These are phyloP conservation scores for Acanthamoeba healyi DNA, from an alignment of 208 protist species.

Conservation along the genomic window DNA sequence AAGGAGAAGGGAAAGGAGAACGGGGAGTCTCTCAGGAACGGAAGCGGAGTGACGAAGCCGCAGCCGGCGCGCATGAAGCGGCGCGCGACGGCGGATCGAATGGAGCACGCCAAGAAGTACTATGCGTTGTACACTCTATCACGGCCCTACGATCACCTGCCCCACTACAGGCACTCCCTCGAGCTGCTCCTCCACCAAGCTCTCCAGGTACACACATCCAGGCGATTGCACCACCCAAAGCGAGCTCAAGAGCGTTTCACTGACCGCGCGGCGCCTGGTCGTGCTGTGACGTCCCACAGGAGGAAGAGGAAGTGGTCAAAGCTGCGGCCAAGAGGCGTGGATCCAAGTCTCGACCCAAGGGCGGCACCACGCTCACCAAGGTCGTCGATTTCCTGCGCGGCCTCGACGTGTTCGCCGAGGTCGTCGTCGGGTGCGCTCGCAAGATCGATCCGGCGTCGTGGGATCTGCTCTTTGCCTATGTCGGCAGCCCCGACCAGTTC, in stretches of 20 bases:
- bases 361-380: not conserved
- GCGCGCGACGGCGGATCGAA: not conserved
- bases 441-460: slow-evolving; percentile 44
- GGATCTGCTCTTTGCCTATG: not conserved
- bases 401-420: slow-evolving; percentile 21
- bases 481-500: not conserved
- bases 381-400: slow-evolving; percentile 32
- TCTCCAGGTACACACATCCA: not conserved
- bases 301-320: not conserved
- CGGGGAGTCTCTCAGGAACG: too few species aligned
- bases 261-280: too few species aligned
- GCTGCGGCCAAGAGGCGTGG: not conserved
- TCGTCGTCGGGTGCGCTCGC: slow-evolving; percentile 26
- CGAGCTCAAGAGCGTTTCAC: too few species aligned
- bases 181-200: slow-evolving; percentile 48
- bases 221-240: too few species aligned
- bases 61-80: not conserved
- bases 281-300: not conserved
- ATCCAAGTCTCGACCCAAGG: not conserved
- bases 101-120: slow-evolving; percentile 29
- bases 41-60: not conserved
- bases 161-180: slow-evolving; percentile 33
- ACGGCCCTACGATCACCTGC: not conserved
- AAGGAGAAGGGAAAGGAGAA: not conserved
- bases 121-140: not conserved